Conservation (phyloP, 805 yeast genomes). For the Nakazawaea ambrosiae region DNA sequence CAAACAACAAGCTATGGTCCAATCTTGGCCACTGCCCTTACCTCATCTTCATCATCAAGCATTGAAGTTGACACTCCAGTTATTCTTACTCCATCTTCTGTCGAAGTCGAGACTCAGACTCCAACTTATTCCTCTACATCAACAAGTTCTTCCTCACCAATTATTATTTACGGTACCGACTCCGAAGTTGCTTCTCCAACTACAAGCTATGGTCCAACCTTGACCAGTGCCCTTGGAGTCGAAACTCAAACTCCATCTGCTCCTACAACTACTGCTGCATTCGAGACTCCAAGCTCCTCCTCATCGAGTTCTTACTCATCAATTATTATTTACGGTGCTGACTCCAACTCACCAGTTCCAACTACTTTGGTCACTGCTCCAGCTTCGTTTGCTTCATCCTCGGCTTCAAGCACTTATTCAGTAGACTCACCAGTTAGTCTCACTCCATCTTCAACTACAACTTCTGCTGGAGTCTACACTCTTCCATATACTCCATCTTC, state of each 20-base stretch:
- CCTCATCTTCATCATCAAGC: too few relatives aligned
- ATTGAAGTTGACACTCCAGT: neutral
- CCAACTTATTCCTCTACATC: conserved; percentile 1
- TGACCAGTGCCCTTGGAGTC: too few relatives aligned
- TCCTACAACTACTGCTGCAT: neutral
- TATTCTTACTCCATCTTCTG: neutral
- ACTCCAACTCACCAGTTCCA: neutral
- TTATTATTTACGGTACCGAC: too few relatives aligned
- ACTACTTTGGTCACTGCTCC: neutral
- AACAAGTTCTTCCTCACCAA: too few relatives aligned
- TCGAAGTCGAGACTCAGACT: neutral
- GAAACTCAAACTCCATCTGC: neutral
- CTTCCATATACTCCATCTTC: conserved; percentile 7
- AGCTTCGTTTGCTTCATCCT: neutral
- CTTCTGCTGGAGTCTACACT: conserved; percentile 5
- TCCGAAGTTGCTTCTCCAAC: neutral
- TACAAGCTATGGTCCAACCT: neutral
- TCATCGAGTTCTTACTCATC: too few relatives aligned
- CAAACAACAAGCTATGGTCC: neutral
- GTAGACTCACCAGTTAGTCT: too few relatives aligned
- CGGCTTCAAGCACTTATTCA: too few relatives aligned
- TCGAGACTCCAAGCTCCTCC: neutral
- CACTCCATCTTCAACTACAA: neutral
- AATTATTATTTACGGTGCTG: too few relatives aligned
- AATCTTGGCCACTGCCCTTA: too few relatives aligned